phyloP scores from a whole-genome alignment of 768 basidiomycete genomes.

The Clitopilus passeckerianus region DNA sequence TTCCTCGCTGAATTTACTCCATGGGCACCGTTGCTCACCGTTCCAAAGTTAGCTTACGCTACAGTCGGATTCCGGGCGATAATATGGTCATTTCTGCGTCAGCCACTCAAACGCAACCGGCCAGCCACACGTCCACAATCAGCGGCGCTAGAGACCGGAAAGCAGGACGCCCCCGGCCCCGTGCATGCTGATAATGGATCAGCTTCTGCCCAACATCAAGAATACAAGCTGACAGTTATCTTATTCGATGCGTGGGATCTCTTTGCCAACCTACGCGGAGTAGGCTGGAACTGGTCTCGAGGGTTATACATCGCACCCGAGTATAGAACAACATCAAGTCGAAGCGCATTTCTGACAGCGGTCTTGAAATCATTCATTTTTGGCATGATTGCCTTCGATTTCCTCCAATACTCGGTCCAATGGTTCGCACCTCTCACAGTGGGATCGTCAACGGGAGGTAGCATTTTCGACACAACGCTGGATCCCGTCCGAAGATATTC shows the following conservation, averaged over 20 bases:
- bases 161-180: background rate
- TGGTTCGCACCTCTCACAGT: conserved; percentile 38
- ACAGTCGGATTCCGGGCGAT: conserved; percentile 30
- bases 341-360: conserved; percentile 26
- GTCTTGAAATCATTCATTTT: conserved; percentile 26
- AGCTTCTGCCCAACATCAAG: background rate
- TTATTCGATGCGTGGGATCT: conserved; percentile 45
- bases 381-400: conserved; percentile 37
- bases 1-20: background rate
- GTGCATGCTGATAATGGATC: background rate
- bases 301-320: conserved; percentile 36
- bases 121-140: conserved; percentile 5
- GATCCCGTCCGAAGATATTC: conserved; percentile 29
- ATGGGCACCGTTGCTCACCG: background rate
- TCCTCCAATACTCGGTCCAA: conserved; percentile 41
- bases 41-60: conserved; percentile 29
- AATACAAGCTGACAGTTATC: background rate
- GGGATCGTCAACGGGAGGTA: conserved; percentile 30
- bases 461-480: conserved; percentile 36
- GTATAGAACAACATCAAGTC: conserved; percentile 32
- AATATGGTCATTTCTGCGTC: conserved; percentile 32
- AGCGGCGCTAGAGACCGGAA: background rate
- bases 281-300: conserved; percentile 58
- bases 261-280: conserved; percentile 44
- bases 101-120: conserved; percentile 24